Evolutionary conservation across 345 rosid genomes (phyloP).

Genomic region (Clausena lansium): DNA sequence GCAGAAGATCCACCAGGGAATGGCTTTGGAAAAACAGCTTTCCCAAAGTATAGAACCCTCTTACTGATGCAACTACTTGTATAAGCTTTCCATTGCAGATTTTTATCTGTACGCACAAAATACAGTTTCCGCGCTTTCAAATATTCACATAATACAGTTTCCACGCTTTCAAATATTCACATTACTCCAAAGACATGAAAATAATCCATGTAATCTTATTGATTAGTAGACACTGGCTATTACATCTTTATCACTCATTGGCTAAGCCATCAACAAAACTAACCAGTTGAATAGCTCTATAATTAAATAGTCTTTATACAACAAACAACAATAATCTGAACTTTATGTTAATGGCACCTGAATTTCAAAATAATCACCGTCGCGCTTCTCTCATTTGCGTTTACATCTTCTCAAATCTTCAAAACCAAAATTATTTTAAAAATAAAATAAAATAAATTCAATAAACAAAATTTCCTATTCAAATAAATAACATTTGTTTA

Average conservation of each 20-base stretch:
- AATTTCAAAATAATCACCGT: conserved; percentile 56
- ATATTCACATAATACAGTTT: background rate
- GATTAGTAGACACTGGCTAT: background rate
- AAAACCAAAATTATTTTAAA: background rate
- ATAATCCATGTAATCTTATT: background rate
- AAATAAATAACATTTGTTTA: background rate
- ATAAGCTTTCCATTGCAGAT: too few species aligned
- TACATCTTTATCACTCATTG: background rate
- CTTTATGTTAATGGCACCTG: conserved; percentile 36
- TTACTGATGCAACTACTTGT: too few species aligned
- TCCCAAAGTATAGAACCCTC: too few species aligned
- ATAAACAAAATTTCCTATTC: background rate
- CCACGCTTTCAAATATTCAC: background rate
- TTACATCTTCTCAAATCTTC: conserved; percentile 48
- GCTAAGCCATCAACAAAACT: background rate
- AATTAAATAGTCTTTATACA: background rate
- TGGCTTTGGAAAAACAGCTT: too few species aligned
- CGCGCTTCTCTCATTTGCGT: conserved; percentile 32
- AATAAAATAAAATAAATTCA: background rate
- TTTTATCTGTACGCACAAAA: too few species aligned
- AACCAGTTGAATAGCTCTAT: background rate
- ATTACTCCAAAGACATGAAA: background rate
- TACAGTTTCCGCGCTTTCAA: background rate
- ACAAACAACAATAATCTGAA: too few species aligned
- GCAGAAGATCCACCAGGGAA: too few species aligned